Evolutionary conservation across 208 protist genomes (phyloP).

Genomic region (Acanthamoeba rhysodes): DNA sequence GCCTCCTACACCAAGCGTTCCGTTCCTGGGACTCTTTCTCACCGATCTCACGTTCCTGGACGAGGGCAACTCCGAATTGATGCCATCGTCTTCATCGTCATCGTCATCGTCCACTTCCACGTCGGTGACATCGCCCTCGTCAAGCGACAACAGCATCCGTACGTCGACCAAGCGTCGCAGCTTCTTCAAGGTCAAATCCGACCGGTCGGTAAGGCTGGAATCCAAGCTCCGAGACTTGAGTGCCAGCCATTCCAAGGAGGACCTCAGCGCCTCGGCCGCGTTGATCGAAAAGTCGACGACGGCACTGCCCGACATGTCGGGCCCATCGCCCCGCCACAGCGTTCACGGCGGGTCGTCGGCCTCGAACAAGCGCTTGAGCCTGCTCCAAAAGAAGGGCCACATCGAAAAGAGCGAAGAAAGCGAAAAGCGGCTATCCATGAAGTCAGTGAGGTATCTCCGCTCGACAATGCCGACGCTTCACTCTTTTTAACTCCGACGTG

Average conservation of each 20-base stretch:
- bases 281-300: background rate
- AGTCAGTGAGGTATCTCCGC: background rate
- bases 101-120: background rate
- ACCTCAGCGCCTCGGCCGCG: background rate
- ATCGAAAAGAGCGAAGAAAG: background rate
- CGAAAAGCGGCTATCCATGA: conserved; percentile 8
- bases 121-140: background rate
- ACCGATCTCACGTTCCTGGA: conserved; percentile 60
- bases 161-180: conserved; percentile 10
- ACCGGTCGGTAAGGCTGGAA: background rate
- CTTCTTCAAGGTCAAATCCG: conserved; percentile 38
- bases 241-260: background rate
- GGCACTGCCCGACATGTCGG: background rate
- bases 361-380: background rate
- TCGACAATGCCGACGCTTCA: background rate
- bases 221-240: background rate
- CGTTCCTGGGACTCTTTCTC: conserved; percentile 61
- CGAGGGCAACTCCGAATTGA: conserved; percentile 48
- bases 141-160: background rate
- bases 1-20: conserved; percentile 8
- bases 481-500: background rate
- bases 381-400: background rate
- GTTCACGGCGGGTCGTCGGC: background rate
- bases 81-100: background rate
- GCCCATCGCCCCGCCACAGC: background rate